Base-by-base conservation (phyloP, 768 basidiomycete genomes). In the Phaeotremella skinneri region DNA sequence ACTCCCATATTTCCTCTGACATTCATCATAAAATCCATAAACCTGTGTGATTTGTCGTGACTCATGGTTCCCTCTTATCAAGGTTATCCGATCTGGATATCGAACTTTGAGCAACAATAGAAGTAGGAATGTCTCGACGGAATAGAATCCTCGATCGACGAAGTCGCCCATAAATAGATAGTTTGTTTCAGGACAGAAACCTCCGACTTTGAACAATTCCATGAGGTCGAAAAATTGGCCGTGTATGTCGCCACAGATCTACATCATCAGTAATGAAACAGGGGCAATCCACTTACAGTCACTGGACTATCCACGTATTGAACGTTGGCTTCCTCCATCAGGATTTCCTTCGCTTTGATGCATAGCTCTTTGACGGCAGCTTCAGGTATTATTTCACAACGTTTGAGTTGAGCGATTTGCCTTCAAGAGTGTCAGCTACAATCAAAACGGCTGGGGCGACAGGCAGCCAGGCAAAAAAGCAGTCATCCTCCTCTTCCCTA, bases 131-230 rank as follows among this genome's bases (percentile, higher is more conserved):
- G 94, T 98, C 78, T 98, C 94, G 25, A 97, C 80, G 69, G 90
- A 92, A 78, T 96, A 96, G 77, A 93, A 91, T 3, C 93, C 93
- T 56, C 94, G 83, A 79, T 98, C 94, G 52, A 98, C 94, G 78
- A 98, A 98, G 76, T 98, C 94, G 58, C 93, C 72, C 91, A 96
- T 96, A 78, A 96, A 96, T 48, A 96, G 90, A 76, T 96, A 96
- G 75, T 90, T 93, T 52, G 91, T 90, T 34, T 87, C 88, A 7
- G 91, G 91, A 9, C 91, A 85, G 62, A 82, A 84, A 5, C 92
- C 90, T 1, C 91, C 91, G 56, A 90, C 86, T 67, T 88, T 80
- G 67, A 96, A 80, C 50, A 99, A 80, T 85, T 79, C 79, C 87
- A 92, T 68, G 48, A 98, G 80, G 73, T 98, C 94, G 87, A 91